phyloP scores from a whole-genome alignment of 148 eudicot genomes.

The Dysphania ambrosioides region DNA sequence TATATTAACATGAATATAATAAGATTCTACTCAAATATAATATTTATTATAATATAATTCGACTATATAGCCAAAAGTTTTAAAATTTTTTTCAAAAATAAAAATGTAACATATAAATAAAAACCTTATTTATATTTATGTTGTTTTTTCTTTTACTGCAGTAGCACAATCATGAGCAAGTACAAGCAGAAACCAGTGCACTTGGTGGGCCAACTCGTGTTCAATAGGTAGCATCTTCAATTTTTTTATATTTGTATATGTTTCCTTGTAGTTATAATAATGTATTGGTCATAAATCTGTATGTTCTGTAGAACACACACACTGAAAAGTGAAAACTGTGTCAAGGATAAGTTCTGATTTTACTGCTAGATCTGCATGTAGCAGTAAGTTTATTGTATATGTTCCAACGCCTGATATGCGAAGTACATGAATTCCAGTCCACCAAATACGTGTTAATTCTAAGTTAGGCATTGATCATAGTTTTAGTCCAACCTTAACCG shows the following conservation, averaged over 20 bases:
- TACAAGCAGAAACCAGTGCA: conserved; percentile 20
- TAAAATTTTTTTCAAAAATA: no score
- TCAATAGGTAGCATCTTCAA: conserved; percentile 18
- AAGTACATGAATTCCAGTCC: background rate
- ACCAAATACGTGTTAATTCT: background rate
- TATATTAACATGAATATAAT: no score
- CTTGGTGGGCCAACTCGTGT: conserved; percentile 31
- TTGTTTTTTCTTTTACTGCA: conserved; percentile 9
- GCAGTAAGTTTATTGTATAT: background rate
- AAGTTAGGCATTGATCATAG: background rate
- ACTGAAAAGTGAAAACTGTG: no score
- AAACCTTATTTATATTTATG: background rate
- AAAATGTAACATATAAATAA: no score
- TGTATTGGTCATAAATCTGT: background rate
- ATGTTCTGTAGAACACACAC: background rate
- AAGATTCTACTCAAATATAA: no score
- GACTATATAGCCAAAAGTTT: no score
- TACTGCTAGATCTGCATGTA: background rate
- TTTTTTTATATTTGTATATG: background rate
- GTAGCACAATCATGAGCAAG: conserved; percentile 33
- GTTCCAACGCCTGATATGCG: background rate
- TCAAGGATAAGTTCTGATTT: background rate
- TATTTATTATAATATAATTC: no score
- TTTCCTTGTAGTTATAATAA: background rate
- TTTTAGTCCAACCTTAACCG: background rate